A percentile compares a stretch with the other conserved stretches of the same genome.
Conservation (phyloP, 2,329 filamentous ascomycete species). For the Phyllosticta capitalensis region DNA sequence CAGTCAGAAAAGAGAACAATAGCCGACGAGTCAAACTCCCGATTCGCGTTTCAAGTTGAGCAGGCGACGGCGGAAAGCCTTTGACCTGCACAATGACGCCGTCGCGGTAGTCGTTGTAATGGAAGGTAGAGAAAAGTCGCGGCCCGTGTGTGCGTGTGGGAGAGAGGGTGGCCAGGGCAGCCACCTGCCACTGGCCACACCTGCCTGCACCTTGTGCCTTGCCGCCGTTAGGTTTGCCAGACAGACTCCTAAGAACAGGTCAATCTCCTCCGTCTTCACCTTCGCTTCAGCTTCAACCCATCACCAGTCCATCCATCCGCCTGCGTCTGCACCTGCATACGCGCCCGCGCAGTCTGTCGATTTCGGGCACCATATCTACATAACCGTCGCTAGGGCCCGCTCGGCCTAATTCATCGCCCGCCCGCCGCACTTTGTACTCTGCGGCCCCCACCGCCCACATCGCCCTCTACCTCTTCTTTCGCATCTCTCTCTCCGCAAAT, state of each 20-base stretch:
- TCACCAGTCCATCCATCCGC: too few species aligned
- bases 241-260: neutral
- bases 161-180: too few species aligned
- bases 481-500: neutral
- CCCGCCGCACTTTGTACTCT: conserved; percentile 5
- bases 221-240: too few species aligned
- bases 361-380: neutral
- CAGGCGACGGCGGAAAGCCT: neutral
- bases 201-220: too few species aligned
- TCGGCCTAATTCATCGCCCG: conserved; percentile 6
- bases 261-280: neutral
- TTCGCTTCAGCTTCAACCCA: too few species aligned
- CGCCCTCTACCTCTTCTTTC: conserved; percentile 2
- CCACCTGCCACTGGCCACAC: neutral
- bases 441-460: conserved; percentile 1
- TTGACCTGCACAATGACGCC: neutral
- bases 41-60: neutral
- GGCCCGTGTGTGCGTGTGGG: too few species aligned
- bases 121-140: neutral
- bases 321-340: neutral
- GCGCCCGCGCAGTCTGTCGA: neutral
- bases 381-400: neutral
- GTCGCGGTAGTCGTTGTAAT: too few species aligned
- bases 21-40: neutral
- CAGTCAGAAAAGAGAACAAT: neutral